Evolutionary conservation across 805 yeast species (phyloP).

Genomic region (Metschnikowia orientalis): DNA sequence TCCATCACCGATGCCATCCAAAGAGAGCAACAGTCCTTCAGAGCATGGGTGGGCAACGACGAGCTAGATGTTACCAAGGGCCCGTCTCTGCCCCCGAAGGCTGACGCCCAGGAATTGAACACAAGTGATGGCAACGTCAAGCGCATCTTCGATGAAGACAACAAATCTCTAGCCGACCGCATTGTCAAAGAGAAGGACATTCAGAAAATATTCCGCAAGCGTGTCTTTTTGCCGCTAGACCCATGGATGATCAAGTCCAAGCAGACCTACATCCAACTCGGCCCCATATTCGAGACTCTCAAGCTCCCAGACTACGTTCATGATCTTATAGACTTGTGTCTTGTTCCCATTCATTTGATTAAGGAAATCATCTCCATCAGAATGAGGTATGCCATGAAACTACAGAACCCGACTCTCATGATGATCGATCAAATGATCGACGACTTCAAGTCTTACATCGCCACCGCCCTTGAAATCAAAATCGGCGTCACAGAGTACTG

Average conservation of each 20-base stretch:
- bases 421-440: conserved; percentile 92
- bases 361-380: conserved; percentile 75
- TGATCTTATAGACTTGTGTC: conserved; percentile 57
- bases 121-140: conserved; percentile 17
- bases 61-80: conserved; percentile 60
- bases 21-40: conserved; percentile 55
- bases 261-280: conserved; percentile 59
- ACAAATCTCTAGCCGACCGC: conserved; percentile 72
- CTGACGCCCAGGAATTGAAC: conserved; percentile 4
- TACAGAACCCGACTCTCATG: conserved; percentile 86
- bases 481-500: conserved; percentile 59
- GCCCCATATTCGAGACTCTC: conserved; percentile 57
- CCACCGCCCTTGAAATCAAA: conserved; percentile 70
- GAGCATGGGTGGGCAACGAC: conserved; percentile 80
- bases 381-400: conserved; percentile 68
- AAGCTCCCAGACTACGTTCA: conserved; percentile 73
- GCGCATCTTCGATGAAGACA: conserved; percentile 52
- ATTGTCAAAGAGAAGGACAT: conserved; percentile 77
- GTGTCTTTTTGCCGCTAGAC: conserved; percentile 63
- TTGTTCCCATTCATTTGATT: conserved; percentile 75
- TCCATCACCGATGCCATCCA: conserved; percentile 67
- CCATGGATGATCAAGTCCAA: conserved; percentile 84
- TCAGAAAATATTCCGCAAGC: conserved; percentile 62
- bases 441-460: conserved; percentile 74
- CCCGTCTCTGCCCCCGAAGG: conserved; percentile 6